Percentiles rank a stretch among this genome's conserved stretches.
phyloP scores from a whole-genome alignment of 1,284 basidiomycete species.

The Singerocomus rubriflavus region DNA sequence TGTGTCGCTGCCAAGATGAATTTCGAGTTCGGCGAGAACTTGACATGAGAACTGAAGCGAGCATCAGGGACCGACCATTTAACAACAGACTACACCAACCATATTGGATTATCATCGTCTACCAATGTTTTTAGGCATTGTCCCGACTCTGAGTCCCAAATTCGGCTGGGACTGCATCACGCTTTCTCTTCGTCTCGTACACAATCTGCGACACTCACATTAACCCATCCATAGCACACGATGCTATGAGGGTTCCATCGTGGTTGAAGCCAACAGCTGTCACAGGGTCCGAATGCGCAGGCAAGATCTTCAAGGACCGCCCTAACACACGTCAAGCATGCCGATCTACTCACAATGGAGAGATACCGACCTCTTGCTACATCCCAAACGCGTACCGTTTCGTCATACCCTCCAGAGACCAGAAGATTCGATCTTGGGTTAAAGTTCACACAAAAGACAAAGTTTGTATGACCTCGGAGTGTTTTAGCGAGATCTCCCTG shows the following conservation, averaged over 20 bases:
- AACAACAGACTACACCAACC: conserved; percentile 45
- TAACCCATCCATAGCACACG: conserved; percentile 92
- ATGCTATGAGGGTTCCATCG: conserved; percentile 92
- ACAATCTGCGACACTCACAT: conserved; percentile 59
- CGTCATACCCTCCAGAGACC: conserved; percentile 92
- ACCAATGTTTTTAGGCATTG: conserved; percentile 97
- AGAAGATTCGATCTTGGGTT: conserved; percentile 87
- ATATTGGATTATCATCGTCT: conserved; percentile 93
- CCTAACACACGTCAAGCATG: conserved; percentile 41
- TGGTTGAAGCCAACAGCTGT: conserved; percentile 91
- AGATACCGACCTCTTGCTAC: conserved; percentile 69
- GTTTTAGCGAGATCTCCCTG: conserved; percentile 61
- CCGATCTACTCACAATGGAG: neutral
- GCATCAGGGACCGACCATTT: conserved; percentile 12
- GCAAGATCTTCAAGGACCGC: conserved; percentile 74
- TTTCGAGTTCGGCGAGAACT: conserved; percentile 89
- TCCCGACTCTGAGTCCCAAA: conserved; percentile 96
- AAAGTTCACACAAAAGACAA: conserved; percentile 91
- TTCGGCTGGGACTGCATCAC: conserved; percentile 55
- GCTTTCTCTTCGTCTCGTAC: neutral
- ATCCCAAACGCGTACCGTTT: conserved; percentile 95
- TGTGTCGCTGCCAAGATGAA: conserved; percentile 89
- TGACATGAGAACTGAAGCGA: conserved; percentile 66
- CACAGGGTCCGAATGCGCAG: conserved; percentile 97
- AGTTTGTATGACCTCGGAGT: conserved; percentile 85